A percentile compares a stretch with the other conserved stretches of the same genome.
Evolutionary conservation across 2,329 filamentous ascomycete species (phyloP).

Genomic region (Thyridium curvatum): DNA sequence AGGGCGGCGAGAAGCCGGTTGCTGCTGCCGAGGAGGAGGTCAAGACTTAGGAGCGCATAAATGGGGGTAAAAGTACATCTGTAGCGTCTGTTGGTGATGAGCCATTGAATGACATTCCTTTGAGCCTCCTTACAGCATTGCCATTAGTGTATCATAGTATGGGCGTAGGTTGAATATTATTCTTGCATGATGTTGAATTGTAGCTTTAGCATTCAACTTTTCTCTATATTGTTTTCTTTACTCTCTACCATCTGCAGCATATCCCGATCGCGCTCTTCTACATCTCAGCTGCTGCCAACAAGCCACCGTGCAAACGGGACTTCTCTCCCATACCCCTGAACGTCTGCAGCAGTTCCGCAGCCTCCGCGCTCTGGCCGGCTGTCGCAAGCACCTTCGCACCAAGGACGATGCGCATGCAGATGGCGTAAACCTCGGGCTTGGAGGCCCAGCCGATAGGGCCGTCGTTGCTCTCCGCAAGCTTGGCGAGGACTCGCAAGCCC

Average conservation of each 20-base stretch:
- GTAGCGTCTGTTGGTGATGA: not conserved
- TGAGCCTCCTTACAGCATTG: too few species aligned
- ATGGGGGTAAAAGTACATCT: not conserved
- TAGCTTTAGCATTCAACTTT: too few species aligned
- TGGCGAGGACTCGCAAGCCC: conserved; percentile 39
- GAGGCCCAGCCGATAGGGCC: conserved; percentile 69
- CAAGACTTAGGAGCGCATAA: too few species aligned
- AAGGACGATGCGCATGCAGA: conserved; percentile 44
- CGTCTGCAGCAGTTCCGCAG: conserved; percentile 4
- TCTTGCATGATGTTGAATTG: too few species aligned
- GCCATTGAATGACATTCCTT: too few species aligned
- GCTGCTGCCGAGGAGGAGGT: not conserved
- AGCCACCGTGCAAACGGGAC: conserved; percentile 8
- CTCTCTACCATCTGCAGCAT: conserved; percentile 8
- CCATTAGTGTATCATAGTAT: too few species aligned
- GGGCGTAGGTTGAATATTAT: too few species aligned
- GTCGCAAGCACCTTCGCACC: conserved; percentile 25
- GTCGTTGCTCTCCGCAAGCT: conserved; percentile 36
- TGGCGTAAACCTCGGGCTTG: conserved; percentile 59
- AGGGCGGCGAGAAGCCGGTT: too few species aligned
- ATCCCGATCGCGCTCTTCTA: not conserved
- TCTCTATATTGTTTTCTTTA: too few species aligned
- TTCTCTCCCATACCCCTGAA: conserved; percentile 2
- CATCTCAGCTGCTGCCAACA: too few species aligned
- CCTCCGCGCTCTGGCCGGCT: not conserved